Evolutionary conservation across 805 yeast species (phyloP), one percentile per base, ranked within the genome.

Genomic region (Hanseniaspora valbyensis): DNA sequence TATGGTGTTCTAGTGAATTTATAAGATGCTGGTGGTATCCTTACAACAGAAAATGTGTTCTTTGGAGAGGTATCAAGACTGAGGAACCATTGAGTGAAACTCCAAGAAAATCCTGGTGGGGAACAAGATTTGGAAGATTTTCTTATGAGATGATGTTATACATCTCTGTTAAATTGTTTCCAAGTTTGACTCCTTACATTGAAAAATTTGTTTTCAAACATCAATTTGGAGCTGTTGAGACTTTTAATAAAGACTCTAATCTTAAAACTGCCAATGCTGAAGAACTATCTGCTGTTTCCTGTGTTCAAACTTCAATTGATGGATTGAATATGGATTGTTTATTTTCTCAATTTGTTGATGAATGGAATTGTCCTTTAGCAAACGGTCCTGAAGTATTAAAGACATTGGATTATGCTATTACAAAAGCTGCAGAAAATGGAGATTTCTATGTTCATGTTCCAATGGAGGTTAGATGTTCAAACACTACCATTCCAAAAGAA

Each of bases 11-110:
- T 42, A 75, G 87, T n/a, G 98, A 90, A 67, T 90, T 79, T 61
- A 82, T 88, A 42, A 77, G 97, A 56, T 77, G 88, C 44, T 90
- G 97, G 96, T 92, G 97, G 97, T 92, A 83, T 66, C 97, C 98
- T 1, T 92, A 90, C 65, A 73, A 92, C 16, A 76, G 78, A 46
- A 82, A 82, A 60, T 85, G 95, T 69, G 79, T 88, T 29, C 69
- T 88, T 44, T 90, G 97, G 96, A 77, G 94, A 61, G 97, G 95
- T 34, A 68, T 76, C 22, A 86, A 86, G 61, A 77, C 95, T 1
- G 68, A 69, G 24, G 84, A 81, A 33, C 74, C 81, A 0, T 66
- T 77, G 42, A 41, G 46, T 29, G 74, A 83, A 4, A 70, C 67
- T 2, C 86, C 92, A 28, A 71, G 85, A 59, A 71, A 72, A 19